A percentile compares a stretch with the other conserved stretches of the same genome.
Conservation (phyloP, 768 basidiomycete species). For the Agaricus sinodeliciosus region DNA sequence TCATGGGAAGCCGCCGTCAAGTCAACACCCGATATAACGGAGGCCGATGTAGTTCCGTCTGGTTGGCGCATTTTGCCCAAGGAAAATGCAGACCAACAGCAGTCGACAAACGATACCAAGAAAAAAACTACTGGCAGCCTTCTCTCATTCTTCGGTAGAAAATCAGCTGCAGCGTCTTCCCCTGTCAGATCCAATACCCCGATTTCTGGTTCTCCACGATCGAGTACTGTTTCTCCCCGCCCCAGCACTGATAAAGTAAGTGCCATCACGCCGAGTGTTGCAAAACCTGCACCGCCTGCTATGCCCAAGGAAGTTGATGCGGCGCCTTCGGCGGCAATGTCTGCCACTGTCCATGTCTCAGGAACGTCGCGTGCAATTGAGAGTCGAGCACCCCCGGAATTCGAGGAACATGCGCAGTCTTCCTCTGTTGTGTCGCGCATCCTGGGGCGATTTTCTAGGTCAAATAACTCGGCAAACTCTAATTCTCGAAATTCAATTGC, state of each 20-base stretch:
- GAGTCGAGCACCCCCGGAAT: neutral
- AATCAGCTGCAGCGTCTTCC: conserved; percentile 9
- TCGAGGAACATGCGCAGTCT: conserved; percentile 23
- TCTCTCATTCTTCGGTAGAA: conserved; percentile 69
- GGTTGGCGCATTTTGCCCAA: conserved; percentile 72
- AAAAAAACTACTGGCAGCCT: conserved; percentile 52
- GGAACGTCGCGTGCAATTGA: neutral
- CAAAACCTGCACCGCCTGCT: neutral
- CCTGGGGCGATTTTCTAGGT: conserved; percentile 65
- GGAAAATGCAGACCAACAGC: conserved; percentile 29
- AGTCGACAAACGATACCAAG: conserved; percentile 27
- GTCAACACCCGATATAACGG: conserved; percentile 36
- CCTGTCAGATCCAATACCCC: conserved; percentile 13
- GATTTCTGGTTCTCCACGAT: conserved; percentile 17
- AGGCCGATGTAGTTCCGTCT: conserved; percentile 54
- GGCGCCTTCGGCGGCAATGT: neutral
- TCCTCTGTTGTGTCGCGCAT: conserved; percentile 81
- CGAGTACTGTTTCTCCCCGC: conserved; percentile 9
- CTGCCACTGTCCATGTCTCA: conserved; percentile 3
- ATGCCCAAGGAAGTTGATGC: conserved; percentile 5
- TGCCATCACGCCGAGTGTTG: neutral
- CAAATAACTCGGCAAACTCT: conserved; percentile 24
- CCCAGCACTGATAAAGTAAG: conserved; percentile 5
- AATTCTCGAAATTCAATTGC: conserved; percentile 51
- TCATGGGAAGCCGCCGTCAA: conserved; percentile 72